Evolutionary conservation across 345 rosid genomes (phyloP), one percentile per base, ranked within the genome.

Genomic region (Moricandia moricandioides): DNA sequence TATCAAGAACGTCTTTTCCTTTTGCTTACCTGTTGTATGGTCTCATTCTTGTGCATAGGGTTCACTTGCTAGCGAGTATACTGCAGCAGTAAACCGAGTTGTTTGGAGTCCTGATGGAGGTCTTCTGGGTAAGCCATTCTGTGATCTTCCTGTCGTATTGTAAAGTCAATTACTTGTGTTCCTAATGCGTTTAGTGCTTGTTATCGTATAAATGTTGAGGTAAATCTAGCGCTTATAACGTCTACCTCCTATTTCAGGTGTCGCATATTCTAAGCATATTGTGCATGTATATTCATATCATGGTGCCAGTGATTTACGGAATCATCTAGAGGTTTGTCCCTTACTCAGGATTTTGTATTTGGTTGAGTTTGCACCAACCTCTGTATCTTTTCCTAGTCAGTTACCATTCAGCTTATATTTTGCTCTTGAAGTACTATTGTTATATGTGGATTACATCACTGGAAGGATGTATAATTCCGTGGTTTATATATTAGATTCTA

Each of bases 261-360:
- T 89, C 77, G 97, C 97, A 56, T 89, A 78, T 80, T 89, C 96
- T 4, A 92, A 87, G 76, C 86, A 92, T 82, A 79, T 91, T 52
- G 96, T 91, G 80, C 97, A 91, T 65, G 70, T 89, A 40, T 88
- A 85, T 81, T 69, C 88, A 30, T 88, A 86, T 76, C 81, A 87
- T 82, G 84, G 81, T 39, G 80, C 74, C 64, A 82, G 66, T 8
- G 86, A 88, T 26, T 65, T 85, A 56, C 77, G 84, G 76, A 85
- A 83, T 29, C 87, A 80, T 67, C 52, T 85, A 63, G 91, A 88
- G 88, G 93, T 86, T 39, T 69, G 74, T 65, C 51, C 54, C 69
- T 43, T 56, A 52, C 56, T 79, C 75, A 33, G 17, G n/a, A 76
- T 30, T 57, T 72, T 78, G 54, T 83, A 81, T 9, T 11, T 17